phyloP scores from a whole-genome alignment of 192 early-diverging fungal genomes.

The Nowakowskiella sp. region DNA sequence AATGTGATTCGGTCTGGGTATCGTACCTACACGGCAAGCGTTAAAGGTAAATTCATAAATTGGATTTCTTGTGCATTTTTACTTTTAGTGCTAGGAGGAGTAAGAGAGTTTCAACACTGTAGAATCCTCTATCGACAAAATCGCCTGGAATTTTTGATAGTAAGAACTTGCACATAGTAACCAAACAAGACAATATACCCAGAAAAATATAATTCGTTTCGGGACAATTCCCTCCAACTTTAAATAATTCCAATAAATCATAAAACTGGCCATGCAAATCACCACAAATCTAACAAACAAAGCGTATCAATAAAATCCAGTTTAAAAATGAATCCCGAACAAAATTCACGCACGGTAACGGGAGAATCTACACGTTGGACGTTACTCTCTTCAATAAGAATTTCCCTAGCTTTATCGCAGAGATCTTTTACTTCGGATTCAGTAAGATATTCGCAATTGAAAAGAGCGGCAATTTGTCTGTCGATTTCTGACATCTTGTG shows the following conservation, averaged over 20 bases:
- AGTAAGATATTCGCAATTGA: conserved; percentile 83
- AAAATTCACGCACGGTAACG: conserved; percentile 63
- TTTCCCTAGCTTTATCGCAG: conserved; percentile 90
- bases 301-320: neutral
- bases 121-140: conserved; percentile 98
- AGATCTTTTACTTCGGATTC: conserved; percentile 90
- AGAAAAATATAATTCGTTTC: conserved; percentile 98
- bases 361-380: conserved; percentile 92
- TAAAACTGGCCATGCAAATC: conserved; percentile 99
- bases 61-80: conserved; percentile 62
- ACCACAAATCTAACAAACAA: conserved; percentile 65
- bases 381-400: conserved; percentile 92
- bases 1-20: conserved; percentile 73
- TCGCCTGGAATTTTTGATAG: conserved; percentile 49
- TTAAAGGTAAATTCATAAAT: neutral
- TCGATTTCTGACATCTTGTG: no score
- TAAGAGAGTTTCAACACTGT: conserved; percentile 96
- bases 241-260: conserved; percentile 94
- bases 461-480: conserved; percentile 74
- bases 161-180: neutral
- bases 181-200: conserved; percentile 34
- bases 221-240: conserved; percentile 92
- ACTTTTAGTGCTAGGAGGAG: conserved; percentile 94
- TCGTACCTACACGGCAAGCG: conserved; percentile 21
- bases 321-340: neutral